Conservation (phyloP, 2,329 filamentous ascomycete species). For the Alternaria sp. region DNA sequence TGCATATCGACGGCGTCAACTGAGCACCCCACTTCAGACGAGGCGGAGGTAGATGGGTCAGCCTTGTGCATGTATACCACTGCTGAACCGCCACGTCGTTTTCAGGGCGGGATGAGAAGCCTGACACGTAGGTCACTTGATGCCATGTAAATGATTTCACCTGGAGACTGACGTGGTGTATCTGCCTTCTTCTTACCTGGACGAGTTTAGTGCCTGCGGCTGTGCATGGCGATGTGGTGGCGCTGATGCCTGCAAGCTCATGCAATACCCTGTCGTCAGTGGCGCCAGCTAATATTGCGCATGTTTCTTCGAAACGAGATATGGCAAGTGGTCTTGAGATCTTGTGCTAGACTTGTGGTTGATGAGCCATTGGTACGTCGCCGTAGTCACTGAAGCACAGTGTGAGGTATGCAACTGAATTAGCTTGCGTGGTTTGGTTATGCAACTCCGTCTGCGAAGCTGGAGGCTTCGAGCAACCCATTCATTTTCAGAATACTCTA, state of each 20-base stretch:
- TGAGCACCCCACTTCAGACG: not conserved
- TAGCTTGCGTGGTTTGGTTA: not conserved
- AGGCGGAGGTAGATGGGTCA: not conserved
- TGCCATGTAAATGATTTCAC: not conserved
- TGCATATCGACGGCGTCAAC: not conserved
- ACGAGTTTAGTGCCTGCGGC: not conserved
- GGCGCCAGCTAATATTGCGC: not conserved
- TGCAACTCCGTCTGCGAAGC: not conserved
- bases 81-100: not conserved
- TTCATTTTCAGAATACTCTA: slow-evolving; percentile 10
- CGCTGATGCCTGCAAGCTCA: slow-evolving; percentile 1
- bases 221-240: slow-evolving; percentile 1
- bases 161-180: not conserved
- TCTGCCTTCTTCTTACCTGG: not conserved
- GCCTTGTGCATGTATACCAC: not conserved
- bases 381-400: not conserved
- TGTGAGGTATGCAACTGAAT: not conserved
- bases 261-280: not conserved
- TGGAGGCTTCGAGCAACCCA: not conserved
- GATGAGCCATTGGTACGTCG: not conserved
- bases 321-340: not conserved
- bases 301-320: not conserved
- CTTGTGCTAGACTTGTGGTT: not conserved
- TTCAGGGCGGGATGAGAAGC: not conserved
- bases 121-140: not conserved